Base-by-base conservation (phyloP, 495 filamentous ascomycete species). In the Trichoderma asperelloides region DNA sequence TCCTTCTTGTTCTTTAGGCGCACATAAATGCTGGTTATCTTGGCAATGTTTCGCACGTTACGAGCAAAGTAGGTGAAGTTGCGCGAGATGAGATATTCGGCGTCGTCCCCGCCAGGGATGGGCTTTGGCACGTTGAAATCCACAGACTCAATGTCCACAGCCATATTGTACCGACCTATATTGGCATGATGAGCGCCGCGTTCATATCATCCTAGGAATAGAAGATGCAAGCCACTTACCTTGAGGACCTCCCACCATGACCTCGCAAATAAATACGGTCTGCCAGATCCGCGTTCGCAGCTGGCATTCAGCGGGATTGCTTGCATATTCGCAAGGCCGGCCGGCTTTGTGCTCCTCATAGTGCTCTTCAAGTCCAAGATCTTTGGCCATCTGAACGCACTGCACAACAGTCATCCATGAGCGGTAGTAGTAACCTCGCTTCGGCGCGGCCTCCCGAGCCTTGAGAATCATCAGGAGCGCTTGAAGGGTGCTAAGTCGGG, bases 401-500 rank as follows among this genome's bases (percentile, higher is more conserved):
- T 91, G 92, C 65, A 96, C 93, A 62, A 97, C 87, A 8, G 91
- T 96, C 86, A 97, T 97, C 95, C 95, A 98, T 13, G 95, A 98
- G 28, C 95, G 87, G 74, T 93, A 98, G 76, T 95, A 98, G 75
- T 98, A 98, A 1, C 95, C 95, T 71, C 92, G 88, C 74, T 95
- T 95, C 2, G 96, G 96, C 13, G 89, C 86, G 39, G 91, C 88
- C 75, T 98, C 95, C 69, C 93, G 83, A 2, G 95, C 96, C 78
- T 98, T 98, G 21, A 97, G 75, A 47, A 98, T 79, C 40, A 98
- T 86, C 64, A 97, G 80, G 66, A 97, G 78, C 1, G 92, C 96
- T 77, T 98, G 95, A 16, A 98, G 89, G 5, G 95, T 98, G 74
- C 94, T 98, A 68, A 98, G 70, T 9, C 95, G 85, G 9, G 95